Percentiles rank a stretch among this genome's conserved stretches.
These are phyloP conservation scores for Rehmannia glutinosa DNA, from an alignment of 257 asterid species.

Conservation along the genomic window DNA sequence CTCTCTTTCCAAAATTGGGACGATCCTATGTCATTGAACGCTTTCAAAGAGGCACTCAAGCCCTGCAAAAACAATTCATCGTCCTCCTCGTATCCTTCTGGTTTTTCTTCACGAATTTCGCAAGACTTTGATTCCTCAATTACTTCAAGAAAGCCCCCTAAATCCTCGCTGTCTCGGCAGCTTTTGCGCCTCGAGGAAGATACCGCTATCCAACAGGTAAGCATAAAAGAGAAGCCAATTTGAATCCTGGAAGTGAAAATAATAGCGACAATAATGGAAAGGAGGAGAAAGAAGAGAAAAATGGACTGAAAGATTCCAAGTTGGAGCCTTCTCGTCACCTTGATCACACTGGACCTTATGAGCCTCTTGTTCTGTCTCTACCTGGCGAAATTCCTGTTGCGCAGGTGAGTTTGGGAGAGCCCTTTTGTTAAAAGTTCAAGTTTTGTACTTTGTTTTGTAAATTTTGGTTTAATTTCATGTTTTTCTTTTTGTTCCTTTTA, in stretches of 20 bases:
- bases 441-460: background rate
- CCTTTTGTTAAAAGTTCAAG: conserved; percentile 2
- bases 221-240: conserved; percentile 27
- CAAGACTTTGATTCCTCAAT: conserved; percentile 36
- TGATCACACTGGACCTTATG: conserved; percentile 61
- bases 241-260: conserved; percentile 15
- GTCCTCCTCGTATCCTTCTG: conserved; percentile 14
- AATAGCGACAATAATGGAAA: conserved; percentile 7
- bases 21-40: conserved; percentile 62
- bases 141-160: conserved; percentile 72
- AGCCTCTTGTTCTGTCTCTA: conserved; percentile 65
- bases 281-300: conserved; percentile 29
- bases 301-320: conserved; percentile 29
- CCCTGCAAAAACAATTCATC: conserved; percentile 51
- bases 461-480: background rate
- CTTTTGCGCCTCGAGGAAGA: conserved; percentile 65
- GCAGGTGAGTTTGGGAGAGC: conserved; percentile 46
- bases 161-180: conserved; percentile 72
- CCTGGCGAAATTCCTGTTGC: conserved; percentile 49
- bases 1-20: no score
- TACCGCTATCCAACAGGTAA: conserved; percentile 20
- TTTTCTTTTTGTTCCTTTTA: background rate
- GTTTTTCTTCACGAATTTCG: conserved; percentile 26
- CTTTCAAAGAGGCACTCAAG: conserved; percentile 78
- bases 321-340: conserved; percentile 40